These are phyloP conservation scores for Lenwebbia sp. DNA, from an alignment of 345 rosid species.

Conservation along the genomic window DNA sequence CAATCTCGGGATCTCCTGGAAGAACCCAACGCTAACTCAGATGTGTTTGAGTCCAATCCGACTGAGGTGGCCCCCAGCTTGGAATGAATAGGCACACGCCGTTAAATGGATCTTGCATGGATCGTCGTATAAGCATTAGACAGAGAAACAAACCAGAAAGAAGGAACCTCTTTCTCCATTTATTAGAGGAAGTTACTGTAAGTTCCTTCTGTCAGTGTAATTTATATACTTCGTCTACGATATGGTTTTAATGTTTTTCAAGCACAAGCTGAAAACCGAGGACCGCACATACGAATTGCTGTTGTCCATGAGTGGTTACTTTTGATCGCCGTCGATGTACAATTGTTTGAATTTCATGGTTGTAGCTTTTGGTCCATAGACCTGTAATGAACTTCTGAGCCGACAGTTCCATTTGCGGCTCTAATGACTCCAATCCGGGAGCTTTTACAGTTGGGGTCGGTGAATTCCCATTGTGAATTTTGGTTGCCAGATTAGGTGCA, in stretches of 20 bases:
- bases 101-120: background rate
- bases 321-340: background rate
- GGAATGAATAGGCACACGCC: slow-evolving; percentile 21
- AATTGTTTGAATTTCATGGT: background rate
- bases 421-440: background rate
- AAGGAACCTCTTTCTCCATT: background rate
- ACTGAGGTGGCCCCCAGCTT: slow-evolving; percentile 91
- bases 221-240: background rate
- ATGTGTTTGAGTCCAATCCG: slow-evolving; percentile 93
- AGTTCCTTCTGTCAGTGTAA: background rate
- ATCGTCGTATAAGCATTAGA: background rate
- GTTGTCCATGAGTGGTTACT: background rate
- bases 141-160: background rate
- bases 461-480: background rate
- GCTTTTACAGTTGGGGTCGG: background rate
- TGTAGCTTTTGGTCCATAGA: background rate
- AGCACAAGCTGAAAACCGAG: background rate
- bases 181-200: background rate
- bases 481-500: background rate
- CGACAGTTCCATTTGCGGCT: background rate
- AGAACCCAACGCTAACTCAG: slow-evolving; percentile 56
- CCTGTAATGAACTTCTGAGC: background rate
- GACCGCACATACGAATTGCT: background rate
- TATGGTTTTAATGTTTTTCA: background rate
- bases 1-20: slow-evolving; percentile 67